Percentiles rank a stretch among this genome's conserved stretches.
Evolutionary conservation across 495 filamentous ascomycete genomes (phyloP).

Genomic region (Astrothelium macrocarpum): DNA sequence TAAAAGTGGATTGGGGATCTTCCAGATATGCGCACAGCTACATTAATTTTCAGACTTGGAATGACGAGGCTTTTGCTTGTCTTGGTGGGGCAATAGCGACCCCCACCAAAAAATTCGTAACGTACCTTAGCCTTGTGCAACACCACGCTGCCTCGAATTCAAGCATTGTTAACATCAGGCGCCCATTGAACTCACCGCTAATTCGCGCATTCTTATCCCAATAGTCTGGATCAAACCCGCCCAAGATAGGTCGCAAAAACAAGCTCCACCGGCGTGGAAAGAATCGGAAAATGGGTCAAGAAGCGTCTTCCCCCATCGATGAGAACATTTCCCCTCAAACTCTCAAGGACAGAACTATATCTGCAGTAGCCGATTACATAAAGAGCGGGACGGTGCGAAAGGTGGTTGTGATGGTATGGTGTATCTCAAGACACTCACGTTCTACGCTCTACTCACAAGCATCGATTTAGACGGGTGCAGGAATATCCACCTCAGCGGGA

Average conservation of each 20-base stretch:
- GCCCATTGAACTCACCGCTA: not conserved
- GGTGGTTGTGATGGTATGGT: conserved; percentile 63
- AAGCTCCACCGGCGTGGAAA: conserved; percentile 27
- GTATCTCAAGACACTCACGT: not conserved
- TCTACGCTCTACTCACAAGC: not conserved
- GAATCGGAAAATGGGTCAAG: conserved; percentile 55
- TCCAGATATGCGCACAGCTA: too few relatives aligned
- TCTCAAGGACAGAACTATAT: conserved; percentile 55
- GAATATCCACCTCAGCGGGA: conserved; percentile 39
- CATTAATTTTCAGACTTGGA: too few relatives aligned
- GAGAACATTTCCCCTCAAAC: conserved; percentile 54
- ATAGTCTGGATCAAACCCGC: not conserved
- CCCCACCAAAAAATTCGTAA: too few relatives aligned
- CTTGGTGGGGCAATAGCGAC: too few relatives aligned
- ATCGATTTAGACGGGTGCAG: conserved; percentile 43
- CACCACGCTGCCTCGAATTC: too few relatives aligned
- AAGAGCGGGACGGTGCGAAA: conserved; percentile 52
- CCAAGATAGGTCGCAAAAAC: conserved; percentile 31
- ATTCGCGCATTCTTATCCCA: not conserved
- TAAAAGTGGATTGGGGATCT: too few relatives aligned
- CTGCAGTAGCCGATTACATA: conserved; percentile 67
- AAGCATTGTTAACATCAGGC: too few relatives aligned
- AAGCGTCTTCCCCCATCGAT: conserved; percentile 52
- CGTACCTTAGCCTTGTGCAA: too few relatives aligned
- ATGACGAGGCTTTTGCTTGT: too few relatives aligned